phyloP scores from a whole-genome alignment of 2,329 filamentous ascomycete species.

The Penicillium sp. region DNA sequence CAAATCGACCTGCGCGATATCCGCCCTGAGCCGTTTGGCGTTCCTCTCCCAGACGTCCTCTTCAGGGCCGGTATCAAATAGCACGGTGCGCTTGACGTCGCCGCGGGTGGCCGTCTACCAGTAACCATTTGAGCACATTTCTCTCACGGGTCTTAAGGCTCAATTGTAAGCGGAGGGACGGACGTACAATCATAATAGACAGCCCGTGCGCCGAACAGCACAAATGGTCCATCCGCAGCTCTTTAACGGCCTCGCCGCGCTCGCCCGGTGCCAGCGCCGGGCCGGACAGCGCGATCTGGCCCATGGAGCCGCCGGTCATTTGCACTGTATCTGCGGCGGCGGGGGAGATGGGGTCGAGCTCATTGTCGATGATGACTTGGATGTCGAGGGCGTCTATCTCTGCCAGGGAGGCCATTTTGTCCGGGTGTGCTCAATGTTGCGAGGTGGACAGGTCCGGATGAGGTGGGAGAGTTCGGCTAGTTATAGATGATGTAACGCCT shows the following conservation, averaged over 20 bases:
- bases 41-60: slow-evolving; percentile 51
- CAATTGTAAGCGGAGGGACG: not conserved
- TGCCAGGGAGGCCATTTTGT: slow-evolving; percentile 20
- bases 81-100: slow-evolving; percentile 42
- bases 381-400: slow-evolving; percentile 49
- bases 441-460: not conserved
- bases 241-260: slow-evolving; percentile 41
- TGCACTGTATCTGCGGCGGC: slow-evolving; percentile 42
- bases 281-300: slow-evolving; percentile 37
- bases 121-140: no score
- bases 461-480: not conserved
- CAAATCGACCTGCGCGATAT: slow-evolving; percentile 44
- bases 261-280: slow-evolving; percentile 24
- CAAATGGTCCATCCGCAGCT: slow-evolving; percentile 49
- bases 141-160: no score
- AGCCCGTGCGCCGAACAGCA: slow-evolving; percentile 55
- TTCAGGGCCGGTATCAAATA: slow-evolving; percentile 55
- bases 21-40: slow-evolving; percentile 39
- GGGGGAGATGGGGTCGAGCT: slow-evolving; percentile 52
- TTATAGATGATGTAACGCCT: not conserved
- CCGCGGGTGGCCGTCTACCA: slow-evolving; percentile 47
- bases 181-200: slow-evolving; percentile 48
- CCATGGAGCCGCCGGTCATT: slow-evolving; percentile 39
- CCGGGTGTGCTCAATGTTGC: not conserved
- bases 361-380: slow-evolving; percentile 52